Conservation (phyloP, 805 yeast species). For the Torulaspora maleeae region DNA sequence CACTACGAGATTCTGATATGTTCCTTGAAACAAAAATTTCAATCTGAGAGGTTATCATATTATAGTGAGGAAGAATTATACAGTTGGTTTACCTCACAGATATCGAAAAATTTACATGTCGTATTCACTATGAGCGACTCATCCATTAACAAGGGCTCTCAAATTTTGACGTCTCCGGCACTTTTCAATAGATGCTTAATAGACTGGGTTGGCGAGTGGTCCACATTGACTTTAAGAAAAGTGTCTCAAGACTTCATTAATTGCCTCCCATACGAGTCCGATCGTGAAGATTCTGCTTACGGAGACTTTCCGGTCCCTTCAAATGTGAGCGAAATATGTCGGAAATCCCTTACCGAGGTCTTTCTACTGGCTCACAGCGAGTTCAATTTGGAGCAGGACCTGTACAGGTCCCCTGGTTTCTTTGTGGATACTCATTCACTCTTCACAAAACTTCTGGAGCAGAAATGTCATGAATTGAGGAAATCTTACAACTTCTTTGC, state of each 20-base stretch:
- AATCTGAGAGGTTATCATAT: slow-evolving; percentile 54
- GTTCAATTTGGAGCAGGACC: neutral
- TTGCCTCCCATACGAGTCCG: slow-evolving; percentile 42
- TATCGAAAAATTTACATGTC: slow-evolving; percentile 73
- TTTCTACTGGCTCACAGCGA: neutral
- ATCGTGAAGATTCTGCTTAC: neutral
- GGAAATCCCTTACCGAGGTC: neutral
- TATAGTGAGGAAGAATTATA: slow-evolving; percentile 68
- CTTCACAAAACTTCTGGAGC: slow-evolving; percentile 42
- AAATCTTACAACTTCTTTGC: slow-evolving; percentile 67
- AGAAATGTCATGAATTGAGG: slow-evolving; percentile 48
- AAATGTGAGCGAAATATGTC: neutral
- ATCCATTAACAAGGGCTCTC: slow-evolving; percentile 35
- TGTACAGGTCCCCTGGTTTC: slow-evolving; percentile 39
- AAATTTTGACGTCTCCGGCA: slow-evolving; percentile 75
- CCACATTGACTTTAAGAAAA: slow-evolving; percentile 43
- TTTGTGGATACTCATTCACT: slow-evolving; percentile 45
- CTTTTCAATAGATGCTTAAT: slow-evolving; percentile 83
- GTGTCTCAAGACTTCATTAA: slow-evolving; percentile 45
- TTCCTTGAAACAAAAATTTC: slow-evolving; percentile 53
- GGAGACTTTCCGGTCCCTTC: neutral
- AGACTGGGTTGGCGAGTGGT: slow-evolving; percentile 88
- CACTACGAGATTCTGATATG: slow-evolving; percentile 51
- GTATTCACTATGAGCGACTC: slow-evolving; percentile 69
- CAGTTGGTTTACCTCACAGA: slow-evolving; percentile 65